A percentile compares a stretch with the other conserved stretches of the same genome.
phyloP scores from a whole-genome alignment of 1,284 basidiomycete species.

The Moniliophthora roreri region DNA sequence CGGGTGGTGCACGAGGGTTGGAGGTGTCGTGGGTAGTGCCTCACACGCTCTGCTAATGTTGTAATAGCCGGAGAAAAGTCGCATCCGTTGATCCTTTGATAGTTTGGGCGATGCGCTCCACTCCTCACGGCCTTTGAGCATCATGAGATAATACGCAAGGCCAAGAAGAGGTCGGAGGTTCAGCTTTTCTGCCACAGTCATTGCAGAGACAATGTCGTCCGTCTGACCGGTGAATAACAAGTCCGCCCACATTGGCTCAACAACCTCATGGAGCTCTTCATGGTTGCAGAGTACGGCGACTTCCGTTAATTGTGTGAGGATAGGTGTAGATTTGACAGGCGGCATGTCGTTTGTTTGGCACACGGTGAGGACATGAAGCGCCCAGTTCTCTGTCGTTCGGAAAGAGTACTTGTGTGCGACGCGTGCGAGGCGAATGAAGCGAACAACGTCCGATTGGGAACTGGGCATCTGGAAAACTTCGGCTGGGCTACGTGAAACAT shows the following conservation, averaged over 20 bases:
- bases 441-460: conserved; percentile 30
- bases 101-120: conserved; percentile 9
- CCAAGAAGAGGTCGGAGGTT: conserved; percentile 14
- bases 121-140: conserved; percentile 16
- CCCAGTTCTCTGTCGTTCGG: conserved; percentile 49
- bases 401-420: conserved; percentile 60
- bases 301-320: conserved; percentile 18
- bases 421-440: conserved; percentile 45
- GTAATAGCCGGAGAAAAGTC: conserved; percentile 14
- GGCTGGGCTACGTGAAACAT: conserved; percentile 34
- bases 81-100: conserved; percentile 12
- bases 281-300: conserved; percentile 17
- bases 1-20: conserved; percentile 9
- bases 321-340: conserved; percentile 7
- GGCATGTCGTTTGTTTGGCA: conserved; percentile 27
- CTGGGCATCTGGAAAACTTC: conserved; percentile 44
- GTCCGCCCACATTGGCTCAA: conserved; percentile 16
- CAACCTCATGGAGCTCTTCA: conserved; percentile 15
- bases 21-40: conserved; percentile 9
- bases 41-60: conserved; percentile 15
- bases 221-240: conserved; percentile 15
- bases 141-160: conserved; percentile 16
- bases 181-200: conserved; percentile 13
- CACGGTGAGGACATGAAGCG: conserved; percentile 41
- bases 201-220: conserved; percentile 14